Conservation (phyloP, 352 stramenopile genomes). For the Globisporangium spiculum region DNA sequence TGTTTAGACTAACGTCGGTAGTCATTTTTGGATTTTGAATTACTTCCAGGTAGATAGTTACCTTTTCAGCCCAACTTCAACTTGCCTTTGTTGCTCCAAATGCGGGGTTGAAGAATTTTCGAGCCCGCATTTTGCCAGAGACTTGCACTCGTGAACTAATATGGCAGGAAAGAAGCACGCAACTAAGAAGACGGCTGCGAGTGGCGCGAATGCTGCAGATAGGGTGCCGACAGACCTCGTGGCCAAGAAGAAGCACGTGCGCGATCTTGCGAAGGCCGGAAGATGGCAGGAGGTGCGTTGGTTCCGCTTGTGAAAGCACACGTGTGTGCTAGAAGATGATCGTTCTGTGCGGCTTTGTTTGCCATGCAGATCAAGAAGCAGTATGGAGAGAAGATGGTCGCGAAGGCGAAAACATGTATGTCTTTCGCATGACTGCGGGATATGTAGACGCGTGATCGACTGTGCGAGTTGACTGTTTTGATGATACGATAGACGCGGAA, state of each 20-base stretch:
- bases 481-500: conserved; percentile 36
- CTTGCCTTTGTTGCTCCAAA: conserved; percentile 3
- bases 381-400: conserved; percentile 73
- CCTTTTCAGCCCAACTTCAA: conserved; percentile 14
- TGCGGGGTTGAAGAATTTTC: background rate
- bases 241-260: conserved; percentile 77
- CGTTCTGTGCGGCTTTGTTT: background rate
- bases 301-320: background rate
- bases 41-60: conserved; percentile 15
- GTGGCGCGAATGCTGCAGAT: background rate
- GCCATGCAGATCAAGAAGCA: conserved; percentile 45
- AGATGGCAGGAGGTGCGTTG: conserved; percentile 50
- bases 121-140: conserved; percentile 1
- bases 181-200: conserved; percentile 15
- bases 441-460: background rate
- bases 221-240: conserved; percentile 27
- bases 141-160: background rate
- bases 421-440: background rate
- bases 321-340: too few species aligned
- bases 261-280: conserved; percentile 48
- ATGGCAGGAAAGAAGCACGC: conserved; percentile 28
- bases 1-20: background rate
- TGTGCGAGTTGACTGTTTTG: background rate
- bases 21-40: background rate
- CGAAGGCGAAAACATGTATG: conserved; percentile 64